Percentiles rank a stretch among this genome's conserved stretches.
Conservation (phyloP, 2,329 filamentous ascomycete species). For the Microdochium bolleyi region DNA sequence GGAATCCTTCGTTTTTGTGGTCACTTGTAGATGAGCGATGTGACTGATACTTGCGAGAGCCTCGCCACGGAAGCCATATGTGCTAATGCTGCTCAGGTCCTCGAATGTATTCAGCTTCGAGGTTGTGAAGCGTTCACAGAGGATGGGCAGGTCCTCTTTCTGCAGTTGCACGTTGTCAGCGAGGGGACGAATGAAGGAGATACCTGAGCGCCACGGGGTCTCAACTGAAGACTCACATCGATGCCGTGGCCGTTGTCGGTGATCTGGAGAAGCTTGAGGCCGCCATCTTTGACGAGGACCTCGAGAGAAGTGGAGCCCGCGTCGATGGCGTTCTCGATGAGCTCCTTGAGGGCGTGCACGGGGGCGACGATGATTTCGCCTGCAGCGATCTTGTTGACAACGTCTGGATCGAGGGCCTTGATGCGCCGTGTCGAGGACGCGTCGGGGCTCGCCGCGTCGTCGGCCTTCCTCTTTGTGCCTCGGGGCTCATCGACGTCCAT, state of each 20-base stretch:
- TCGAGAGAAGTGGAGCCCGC: conserved; percentile 91
- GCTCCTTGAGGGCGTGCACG: conserved; percentile 89
- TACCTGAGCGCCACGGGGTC: background rate
- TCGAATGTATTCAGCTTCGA: conserved; percentile 93
- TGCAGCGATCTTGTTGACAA: conserved; percentile 97
- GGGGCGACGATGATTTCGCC: conserved; percentile 98
- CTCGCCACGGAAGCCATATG: conserved; percentile 97
- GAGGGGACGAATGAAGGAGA: background rate
- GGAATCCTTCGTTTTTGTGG: conserved; percentile 84
- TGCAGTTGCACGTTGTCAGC: conserved; percentile 27
- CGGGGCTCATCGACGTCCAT: conserved; percentile 36
- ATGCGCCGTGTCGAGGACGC: conserved; percentile 28
- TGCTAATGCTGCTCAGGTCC: conserved; percentile 80
- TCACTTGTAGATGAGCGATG: conserved; percentile 91
- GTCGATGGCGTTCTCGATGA: conserved; percentile 96
- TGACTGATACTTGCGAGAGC: conserved; percentile 96
- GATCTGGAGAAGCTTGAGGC: conserved; percentile 90
- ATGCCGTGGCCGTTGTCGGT: conserved; percentile 97
- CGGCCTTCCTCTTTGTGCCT: conserved; percentile 43
- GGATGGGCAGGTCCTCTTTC: conserved; percentile 84
- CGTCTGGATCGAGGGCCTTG: conserved; percentile 79
- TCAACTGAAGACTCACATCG: conserved; percentile 55
- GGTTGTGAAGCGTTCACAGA: conserved; percentile 94
- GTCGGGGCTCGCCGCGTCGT: conserved; percentile 24
- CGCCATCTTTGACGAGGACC: conserved; percentile 88